Evolutionary conservation across 1,284 basidiomycete genomes (phyloP).

Genomic region (Ceratorhiza oryzae-sativae): DNA sequence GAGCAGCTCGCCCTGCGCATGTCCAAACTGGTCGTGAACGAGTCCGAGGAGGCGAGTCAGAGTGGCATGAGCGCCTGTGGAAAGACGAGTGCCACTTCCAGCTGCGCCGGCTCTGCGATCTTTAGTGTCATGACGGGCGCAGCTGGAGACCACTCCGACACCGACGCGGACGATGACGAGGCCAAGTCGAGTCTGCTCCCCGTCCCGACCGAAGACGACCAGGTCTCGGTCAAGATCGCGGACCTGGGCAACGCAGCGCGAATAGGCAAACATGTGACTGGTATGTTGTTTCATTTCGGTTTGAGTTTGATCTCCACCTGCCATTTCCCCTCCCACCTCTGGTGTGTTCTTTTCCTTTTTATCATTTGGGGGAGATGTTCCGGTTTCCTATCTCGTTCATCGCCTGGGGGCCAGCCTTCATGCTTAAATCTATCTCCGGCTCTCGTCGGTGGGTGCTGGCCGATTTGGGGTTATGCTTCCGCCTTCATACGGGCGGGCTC

Average conservation of each 20-base stretch:
- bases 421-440: background rate
- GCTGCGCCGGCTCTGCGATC: constrained; percentile 28
- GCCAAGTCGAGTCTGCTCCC: background rate
- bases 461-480: no score
- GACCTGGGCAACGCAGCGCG: constrained; percentile 27
- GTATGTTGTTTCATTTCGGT: constrained; percentile 24
- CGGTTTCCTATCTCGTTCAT: background rate
- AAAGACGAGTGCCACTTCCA: constrained; percentile 32
- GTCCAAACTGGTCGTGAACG: constrained; percentile 39
- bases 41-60: constrained; percentile 1
- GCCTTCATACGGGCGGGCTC: no score
- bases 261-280: constrained; percentile 22
- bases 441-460: background rate
- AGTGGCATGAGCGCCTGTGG: constrained; percentile 2
- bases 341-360: background rate
- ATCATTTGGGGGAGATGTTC: background rate
- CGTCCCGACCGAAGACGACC: background rate
- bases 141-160: constrained; percentile 6
- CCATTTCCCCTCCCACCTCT: background rate
- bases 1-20: constrained; percentile 38
- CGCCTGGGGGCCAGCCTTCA: background rate
- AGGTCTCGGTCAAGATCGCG: constrained; percentile 36
- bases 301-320: background rate
- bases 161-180: constrained; percentile 12
- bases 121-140: constrained; percentile 11